Percentiles rank a stretch among this genome's conserved stretches.
Evolutionary conservation across 306 rosid genomes (phyloP).

Genomic region (Dryas octopetala): DNA sequence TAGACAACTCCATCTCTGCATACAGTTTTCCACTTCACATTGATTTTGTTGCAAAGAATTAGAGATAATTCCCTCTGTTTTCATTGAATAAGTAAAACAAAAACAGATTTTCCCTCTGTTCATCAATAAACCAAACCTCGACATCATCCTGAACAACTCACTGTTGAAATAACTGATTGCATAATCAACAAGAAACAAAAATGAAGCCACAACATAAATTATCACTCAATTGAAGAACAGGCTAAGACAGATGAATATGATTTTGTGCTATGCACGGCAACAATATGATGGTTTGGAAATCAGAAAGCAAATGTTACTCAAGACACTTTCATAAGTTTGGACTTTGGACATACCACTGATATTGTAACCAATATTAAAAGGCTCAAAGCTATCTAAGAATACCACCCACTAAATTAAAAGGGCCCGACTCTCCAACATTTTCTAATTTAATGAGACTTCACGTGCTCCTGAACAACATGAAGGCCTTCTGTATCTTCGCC

Average conservation of each 20-base stretch:
- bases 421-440: conserved; percentile 5
- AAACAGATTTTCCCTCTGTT: no score
- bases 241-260: not conserved
- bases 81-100: no score
- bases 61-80: no score
- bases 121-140: no score
- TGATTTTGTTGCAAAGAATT: no score
- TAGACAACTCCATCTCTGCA: no score
- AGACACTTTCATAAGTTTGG: not conserved
- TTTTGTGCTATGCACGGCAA: not conserved
- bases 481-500: conserved; percentile 47
- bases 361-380: not conserved
- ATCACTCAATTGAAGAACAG: not conserved
- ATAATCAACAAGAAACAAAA: no score
- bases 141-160: no score
- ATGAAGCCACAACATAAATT: not conserved
- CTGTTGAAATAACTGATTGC: no score
- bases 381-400: conserved; percentile 19
- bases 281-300: conserved; percentile 1
- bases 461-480: conserved; percentile 45
- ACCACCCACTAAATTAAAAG: not conserved
- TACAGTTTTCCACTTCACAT: no score
- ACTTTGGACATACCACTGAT: not conserved
- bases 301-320: not conserved
- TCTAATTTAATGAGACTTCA: conserved; percentile 35